phyloP scores from a whole-genome alignment of 805 yeast genomes.

The Kodamaea hsintzibuensis region DNA sequence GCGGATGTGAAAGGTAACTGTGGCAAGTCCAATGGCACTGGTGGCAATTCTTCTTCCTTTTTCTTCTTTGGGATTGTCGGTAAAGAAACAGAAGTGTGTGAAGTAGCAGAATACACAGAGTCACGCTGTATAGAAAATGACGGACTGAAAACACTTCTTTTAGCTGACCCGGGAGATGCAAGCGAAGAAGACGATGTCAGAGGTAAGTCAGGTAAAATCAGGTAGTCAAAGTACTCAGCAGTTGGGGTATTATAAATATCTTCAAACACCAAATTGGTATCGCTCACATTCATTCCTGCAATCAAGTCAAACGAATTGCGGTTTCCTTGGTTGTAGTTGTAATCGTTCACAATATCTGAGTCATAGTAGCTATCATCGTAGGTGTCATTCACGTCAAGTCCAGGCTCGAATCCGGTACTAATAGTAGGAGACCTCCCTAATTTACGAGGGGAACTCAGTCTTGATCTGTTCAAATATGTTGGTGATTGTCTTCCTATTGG shows the following conservation, averaged over 20 bases:
- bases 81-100: neutral
- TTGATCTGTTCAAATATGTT: neutral
- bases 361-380: slow-evolving; percentile 7
- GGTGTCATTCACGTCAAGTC: neutral
- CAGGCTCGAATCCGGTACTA: neutral
- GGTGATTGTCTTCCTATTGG: neutral
- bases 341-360: slow-evolving; percentile 1
- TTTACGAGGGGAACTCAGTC: slow-evolving; percentile 8
- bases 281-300: slow-evolving; percentile 12
- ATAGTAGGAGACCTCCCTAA: neutral
- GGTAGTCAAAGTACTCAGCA: slow-evolving; percentile 32
- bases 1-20: slow-evolving; percentile 57
- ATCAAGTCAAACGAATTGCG: slow-evolving; percentile 2
- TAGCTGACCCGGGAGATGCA: slow-evolving; percentile 2
- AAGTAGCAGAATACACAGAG: neutral
- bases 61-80: slow-evolving; percentile 10
- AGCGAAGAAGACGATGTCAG: slow-evolving; percentile 6
- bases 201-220: slow-evolving; percentile 37
- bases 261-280: slow-evolving; percentile 8
- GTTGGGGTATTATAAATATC: slow-evolving; percentile 21
- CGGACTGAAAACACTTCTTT: slow-evolving; percentile 5
- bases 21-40: slow-evolving; percentile 51
- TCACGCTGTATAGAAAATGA: slow-evolving; percentile 5
- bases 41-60: slow-evolving; percentile 35
- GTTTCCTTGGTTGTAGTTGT: neutral